Evolutionary conservation across 2,329 filamentous ascomycete species (phyloP), one percentile per base, ranked within the genome.

Genomic region (Pseudomassariella vexata): DNA sequence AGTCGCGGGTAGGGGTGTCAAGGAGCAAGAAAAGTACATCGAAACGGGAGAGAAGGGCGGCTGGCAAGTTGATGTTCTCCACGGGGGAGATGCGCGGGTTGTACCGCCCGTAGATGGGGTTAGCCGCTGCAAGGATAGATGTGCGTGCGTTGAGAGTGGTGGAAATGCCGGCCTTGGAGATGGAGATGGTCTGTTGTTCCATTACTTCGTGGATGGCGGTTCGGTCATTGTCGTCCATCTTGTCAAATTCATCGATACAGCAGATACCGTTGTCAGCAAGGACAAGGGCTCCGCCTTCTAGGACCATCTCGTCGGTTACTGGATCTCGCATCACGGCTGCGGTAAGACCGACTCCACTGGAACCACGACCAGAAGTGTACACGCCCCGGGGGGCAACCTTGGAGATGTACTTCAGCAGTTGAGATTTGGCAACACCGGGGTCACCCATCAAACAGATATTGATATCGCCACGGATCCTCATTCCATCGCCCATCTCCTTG

Each of bases 381-480:
- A 89, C 82, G 48, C 88, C 89, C 41, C 92, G 85, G 40, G 92
- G 92, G 2, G 92, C 90, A 19, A 98, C 92, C 65, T 98, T 96
- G 44, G 88, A 87, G 55, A 98, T 96, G 59, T 98, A 98, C 64
- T 95, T 96, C 45, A 98, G 74, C 45, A 98, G 68, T 66, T 98
- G 92, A 22, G 92, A 98, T 66, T 98, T 98, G 65, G 92, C 92
- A 55, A 98, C 92, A 86, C 92, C 92, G 56, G 92, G 92, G 53
- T 98, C 92, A 72, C 92, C 92, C 92, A 98, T 98, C 52, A 98
- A 66, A 59, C 92, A 96, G 41, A 98, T 82, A 63, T 98, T 98
- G 68, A 98, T 94, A 54, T 98, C 92, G 50, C 92, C 92, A 72
- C 92, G 87, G 56, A 98, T 98, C 51, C 88, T 84, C 92, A 98